Evolutionary conservation across 495 filamentous ascomycete species (phyloP).

Genomic region (Penicillium samsonianum): DNA sequence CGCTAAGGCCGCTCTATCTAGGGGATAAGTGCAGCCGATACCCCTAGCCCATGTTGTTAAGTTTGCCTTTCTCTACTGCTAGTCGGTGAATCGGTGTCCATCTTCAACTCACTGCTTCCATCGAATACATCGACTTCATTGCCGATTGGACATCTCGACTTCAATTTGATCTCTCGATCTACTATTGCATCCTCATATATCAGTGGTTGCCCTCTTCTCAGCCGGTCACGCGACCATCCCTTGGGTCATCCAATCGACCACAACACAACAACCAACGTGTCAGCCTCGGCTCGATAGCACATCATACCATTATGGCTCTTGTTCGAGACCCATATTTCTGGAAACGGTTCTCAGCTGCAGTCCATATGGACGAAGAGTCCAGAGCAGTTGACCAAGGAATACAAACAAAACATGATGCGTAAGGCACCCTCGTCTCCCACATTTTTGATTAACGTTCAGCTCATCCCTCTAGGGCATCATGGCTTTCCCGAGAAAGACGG

Average conservation of each 20-base stretch:
- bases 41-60: slow-evolving; percentile 7
- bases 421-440: background rate
- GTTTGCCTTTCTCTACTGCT: background rate
- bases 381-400: slow-evolving; percentile 18
- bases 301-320: slow-evolving; percentile 36
- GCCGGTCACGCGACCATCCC: background rate
- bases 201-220: background rate
- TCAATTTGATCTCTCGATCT: background rate
- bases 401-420: slow-evolving; percentile 18
- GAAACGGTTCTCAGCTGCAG: slow-evolving; percentile 61
- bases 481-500: slow-evolving; percentile 37
- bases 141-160: background rate
- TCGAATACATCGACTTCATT: background rate
- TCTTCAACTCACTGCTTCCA: background rate
- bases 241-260: slow-evolving; percentile 3
- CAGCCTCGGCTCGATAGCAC: background rate
- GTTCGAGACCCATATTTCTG: slow-evolving; percentile 64
- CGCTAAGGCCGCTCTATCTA: slow-evolving; percentile 8
- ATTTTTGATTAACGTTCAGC: background rate
- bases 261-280: background rate
- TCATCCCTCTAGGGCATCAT: slow-evolving; percentile 23
- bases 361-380: slow-evolving; percentile 51
- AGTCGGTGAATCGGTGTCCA: background rate
- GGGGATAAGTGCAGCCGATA: slow-evolving; percentile 20
- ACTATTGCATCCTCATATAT: background rate